Percentiles rank a stretch among this genome's conserved stretches.
phyloP scores from a whole-genome alignment of 768 basidiomycete genomes.

The Amanita muscaria region DNA sequence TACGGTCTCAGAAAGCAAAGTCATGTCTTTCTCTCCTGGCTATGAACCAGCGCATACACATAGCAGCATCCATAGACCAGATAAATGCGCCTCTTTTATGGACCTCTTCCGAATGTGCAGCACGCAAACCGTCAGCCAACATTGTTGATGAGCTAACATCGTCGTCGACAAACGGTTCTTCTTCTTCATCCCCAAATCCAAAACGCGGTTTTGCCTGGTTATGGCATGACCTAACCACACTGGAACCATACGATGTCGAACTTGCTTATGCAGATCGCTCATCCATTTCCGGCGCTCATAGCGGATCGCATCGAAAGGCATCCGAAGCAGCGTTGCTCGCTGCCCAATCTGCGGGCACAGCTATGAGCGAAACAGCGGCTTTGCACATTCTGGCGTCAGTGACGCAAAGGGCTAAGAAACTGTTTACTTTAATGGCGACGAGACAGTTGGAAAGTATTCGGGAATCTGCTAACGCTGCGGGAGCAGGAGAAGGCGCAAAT shows the following conservation, averaged over 20 bases:
- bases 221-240: constrained; percentile 89
- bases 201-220: constrained; percentile 62
- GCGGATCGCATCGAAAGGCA: constrained; percentile 29
- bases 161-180: too few relatives aligned
- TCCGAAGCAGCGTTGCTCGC: constrained; percentile 14
- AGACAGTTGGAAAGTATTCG: constrained; percentile 60
- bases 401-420: constrained; percentile 75
- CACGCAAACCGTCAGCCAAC: constrained; percentile 33
- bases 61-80: constrained; percentile 84
- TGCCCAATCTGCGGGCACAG: constrained; percentile 25
- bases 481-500: constrained; percentile 23
- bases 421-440: constrained; percentile 65
- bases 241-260: constrained; percentile 74
- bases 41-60: constrained; percentile 64
- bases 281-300: constrained; percentile 46
- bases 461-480: constrained; percentile 23
- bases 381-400: constrained; percentile 81
- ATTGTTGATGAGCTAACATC: constrained; percentile 2
- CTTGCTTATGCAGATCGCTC: constrained; percentile 58
- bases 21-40: constrained; percentile 67
- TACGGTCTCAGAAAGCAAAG: constrained; percentile 58
- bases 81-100: constrained; percentile 79
- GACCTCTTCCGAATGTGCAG: constrained; percentile 55
- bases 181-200: constrained; percentile 14
- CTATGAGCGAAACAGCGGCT: constrained; percentile 70